Evolutionary conservation across 805 yeast species (phyloP), one percentile per base, ranked within the genome.

Genomic region (Metschnikowia koreensis): DNA sequence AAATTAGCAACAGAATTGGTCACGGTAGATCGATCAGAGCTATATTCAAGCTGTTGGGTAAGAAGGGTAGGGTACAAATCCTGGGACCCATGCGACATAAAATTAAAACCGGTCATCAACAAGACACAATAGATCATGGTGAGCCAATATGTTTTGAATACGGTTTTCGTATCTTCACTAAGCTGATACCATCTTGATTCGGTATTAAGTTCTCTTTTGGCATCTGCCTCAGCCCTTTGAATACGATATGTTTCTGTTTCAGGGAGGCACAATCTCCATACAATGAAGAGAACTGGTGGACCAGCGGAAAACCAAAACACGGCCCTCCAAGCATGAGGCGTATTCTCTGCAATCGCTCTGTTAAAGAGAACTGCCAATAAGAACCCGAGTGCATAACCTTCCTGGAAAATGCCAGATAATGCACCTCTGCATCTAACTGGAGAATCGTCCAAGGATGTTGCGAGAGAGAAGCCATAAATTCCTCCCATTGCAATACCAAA

Each of bases 321-420:
- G 2, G 86, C 75, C 67, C 87, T 79, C 90, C 90, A 85, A 0
- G 74, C 70, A 55, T 83, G 80, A 1, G 70, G 59, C 4, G 83
- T 71, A 52, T 75, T 79, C 53, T 53, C 50, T n/a, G 58, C 53
- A 40, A 85, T 79, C 34, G 86, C 86, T 64, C 89, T 74, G 54
- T 80, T 80, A 70, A 84, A 85, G 26, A 84, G 73, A 46, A 83
- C 87, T 6, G 83, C 89, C 53, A 84, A 63, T 27, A 85, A 68
- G 59, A 83, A 84, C 26, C 91, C 91, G 44, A 85, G 76, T 0
- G 87, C 85, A 59, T 85, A 89, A 54, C 96, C 96, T 65, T 88
- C 87, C 68, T 89, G 96, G 64, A 89, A 81, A 40, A 87, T 66
- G 44, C 89, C 89, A 36, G 84, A 79, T 44, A 84, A 67, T 51